Conservation (phyloP, 352 stramenopile species). For the Pythium oligandrum region DNA sequence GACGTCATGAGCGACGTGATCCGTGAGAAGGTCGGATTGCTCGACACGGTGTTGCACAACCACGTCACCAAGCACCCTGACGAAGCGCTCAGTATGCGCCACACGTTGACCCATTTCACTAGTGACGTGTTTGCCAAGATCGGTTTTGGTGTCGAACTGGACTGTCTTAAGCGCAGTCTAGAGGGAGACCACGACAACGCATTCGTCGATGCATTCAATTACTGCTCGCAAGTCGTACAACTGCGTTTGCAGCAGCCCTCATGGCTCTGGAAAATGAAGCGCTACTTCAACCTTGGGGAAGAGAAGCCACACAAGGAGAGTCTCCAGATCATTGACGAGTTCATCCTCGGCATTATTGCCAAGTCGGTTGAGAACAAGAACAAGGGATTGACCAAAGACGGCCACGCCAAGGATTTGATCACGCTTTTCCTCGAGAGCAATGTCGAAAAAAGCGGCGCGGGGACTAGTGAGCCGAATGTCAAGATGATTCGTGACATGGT, state of each 20-base stretch:
- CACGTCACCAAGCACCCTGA: slow-evolving; percentile 1
- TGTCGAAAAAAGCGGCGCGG: slow-evolving; percentile 5
- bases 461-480: slow-evolving; percentile 23
- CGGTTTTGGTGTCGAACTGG: slow-evolving; percentile 51
- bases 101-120: slow-evolving; percentile 29
- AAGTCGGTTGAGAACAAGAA: slow-evolving; percentile 34
- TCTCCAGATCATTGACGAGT: slow-evolving; percentile 31
- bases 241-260: slow-evolving; percentile 28
- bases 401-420: slow-evolving; percentile 20
- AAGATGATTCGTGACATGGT: slow-evolving; percentile 69
- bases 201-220: slow-evolving; percentile 13
- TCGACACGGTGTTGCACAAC: slow-evolving; percentile 8
- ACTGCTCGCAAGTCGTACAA: slow-evolving; percentile 10
- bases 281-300: slow-evolving; percentile 27
- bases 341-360: slow-evolving; percentile 46
- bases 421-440: slow-evolving; percentile 35
- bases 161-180: slow-evolving; percentile 22
- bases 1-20: slow-evolving; percentile 29
- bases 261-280: slow-evolving; percentile 34
- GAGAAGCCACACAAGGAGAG: slow-evolving; percentile 38
- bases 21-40: slow-evolving; percentile 12
- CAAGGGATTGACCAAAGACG: background rate
- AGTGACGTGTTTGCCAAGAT: slow-evolving; percentile 55
- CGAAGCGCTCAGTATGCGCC: slow-evolving; percentile 7
- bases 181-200: slow-evolving; percentile 12